These are phyloP conservation scores for Trebouxia sp. DNA, from an alignment of 139 green algal species.

Conservation along the genomic window DNA sequence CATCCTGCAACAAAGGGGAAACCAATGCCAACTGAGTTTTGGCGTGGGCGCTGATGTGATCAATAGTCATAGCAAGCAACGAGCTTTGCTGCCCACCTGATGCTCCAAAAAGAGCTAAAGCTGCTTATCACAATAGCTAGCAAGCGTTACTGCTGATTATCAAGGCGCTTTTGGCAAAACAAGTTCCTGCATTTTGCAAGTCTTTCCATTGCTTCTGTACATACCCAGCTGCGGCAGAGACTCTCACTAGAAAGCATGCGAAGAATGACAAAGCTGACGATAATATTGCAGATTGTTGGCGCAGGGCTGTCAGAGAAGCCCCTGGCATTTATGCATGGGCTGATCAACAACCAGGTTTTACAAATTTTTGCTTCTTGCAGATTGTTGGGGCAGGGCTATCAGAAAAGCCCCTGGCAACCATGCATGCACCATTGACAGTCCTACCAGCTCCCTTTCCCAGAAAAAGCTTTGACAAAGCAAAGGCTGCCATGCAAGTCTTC, in stretches of 20 bases:
- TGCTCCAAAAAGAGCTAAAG: no score
- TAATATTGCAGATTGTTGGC: background rate
- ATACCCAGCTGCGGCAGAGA: no score
- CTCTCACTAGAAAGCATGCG: no score
- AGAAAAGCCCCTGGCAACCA: slow-evolving; percentile 38
- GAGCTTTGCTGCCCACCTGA: background rate
- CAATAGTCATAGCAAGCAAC: no score
- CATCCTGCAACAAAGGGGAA: no score
- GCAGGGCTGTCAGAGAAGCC: slow-evolving; percentile 31
- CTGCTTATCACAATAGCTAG: no score
- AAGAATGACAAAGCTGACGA: background rate
- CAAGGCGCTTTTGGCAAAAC: no score
- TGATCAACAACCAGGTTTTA: background rate
- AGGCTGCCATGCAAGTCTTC: slow-evolving; percentile 72
- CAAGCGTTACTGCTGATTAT: no score
- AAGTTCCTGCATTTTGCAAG: no score
- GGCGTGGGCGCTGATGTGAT: no score
- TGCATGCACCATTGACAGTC: slow-evolving; percentile 87
- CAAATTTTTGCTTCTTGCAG: slow-evolving; percentile 23
- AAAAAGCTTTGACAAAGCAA: slow-evolving; percentile 54
- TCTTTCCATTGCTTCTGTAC: no score
- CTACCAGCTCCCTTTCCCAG: slow-evolving; percentile 84
- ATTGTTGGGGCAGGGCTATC: slow-evolving; percentile 45
- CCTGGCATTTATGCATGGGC: slow-evolving; percentile 65
- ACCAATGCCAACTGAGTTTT: no score